Percentiles rank a stretch among this genome's conserved stretches.
Evolutionary conservation across 1,284 basidiomycete genomes (phyloP).

Genomic region (Inonotus obliquus): DNA sequence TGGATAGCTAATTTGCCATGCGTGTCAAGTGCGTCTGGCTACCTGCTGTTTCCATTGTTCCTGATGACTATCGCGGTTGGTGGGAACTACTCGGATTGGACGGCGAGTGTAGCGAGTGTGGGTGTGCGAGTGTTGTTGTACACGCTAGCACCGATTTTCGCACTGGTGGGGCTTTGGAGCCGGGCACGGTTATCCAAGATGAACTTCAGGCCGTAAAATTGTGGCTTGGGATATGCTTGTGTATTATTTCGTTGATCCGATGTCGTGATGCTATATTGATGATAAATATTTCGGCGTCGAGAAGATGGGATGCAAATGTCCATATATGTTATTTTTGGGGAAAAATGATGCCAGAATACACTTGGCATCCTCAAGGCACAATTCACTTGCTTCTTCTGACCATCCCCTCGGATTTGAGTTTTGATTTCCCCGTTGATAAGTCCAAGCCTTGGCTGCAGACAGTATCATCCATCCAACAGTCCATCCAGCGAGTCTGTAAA

Average conservation of each 20-base stretch:
- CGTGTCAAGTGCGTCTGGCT: slow-evolving; percentile 14
- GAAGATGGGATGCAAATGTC: neutral
- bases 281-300: neutral
- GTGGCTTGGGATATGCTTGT: neutral
- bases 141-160: slow-evolving; percentile 18
- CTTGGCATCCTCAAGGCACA: neutral
- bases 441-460: neutral
- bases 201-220: slow-evolving; percentile 15
- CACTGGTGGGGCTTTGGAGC: slow-evolving; percentile 16
- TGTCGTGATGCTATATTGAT: neutral
- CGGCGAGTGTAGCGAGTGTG: slow-evolving; percentile 7
- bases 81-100: slow-evolving; percentile 17
- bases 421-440: neutral
- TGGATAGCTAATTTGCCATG: neutral
- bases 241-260: neutral
- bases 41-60: slow-evolving; percentile 19
- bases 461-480: neutral
- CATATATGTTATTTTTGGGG: neutral
- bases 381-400: neutral
- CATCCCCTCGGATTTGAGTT: neutral
- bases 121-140: slow-evolving; percentile 18
- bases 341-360: neutral
- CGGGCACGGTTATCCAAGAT: slow-evolving; percentile 19
- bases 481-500: neutral
- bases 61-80: slow-evolving; percentile 17